Evolutionary conservation across 352 stramenopile genomes (phyloP).

Genomic region (Lagenidium giganteum): DNA sequence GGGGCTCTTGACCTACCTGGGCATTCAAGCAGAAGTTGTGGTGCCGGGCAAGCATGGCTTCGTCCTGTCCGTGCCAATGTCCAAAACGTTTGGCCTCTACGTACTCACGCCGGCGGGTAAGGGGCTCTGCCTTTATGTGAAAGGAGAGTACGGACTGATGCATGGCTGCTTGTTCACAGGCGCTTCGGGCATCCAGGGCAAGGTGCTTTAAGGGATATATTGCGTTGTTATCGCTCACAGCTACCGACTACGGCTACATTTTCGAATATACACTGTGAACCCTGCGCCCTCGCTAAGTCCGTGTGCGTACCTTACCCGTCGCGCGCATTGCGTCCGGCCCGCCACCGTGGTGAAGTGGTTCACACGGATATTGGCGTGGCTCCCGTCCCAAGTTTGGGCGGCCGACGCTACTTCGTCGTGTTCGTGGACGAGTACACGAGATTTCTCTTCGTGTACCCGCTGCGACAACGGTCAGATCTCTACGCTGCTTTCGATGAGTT

Average conservation of each 20-base stretch:
- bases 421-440: constrained; percentile 17
- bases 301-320: no score
- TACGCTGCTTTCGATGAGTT: constrained; percentile 9
- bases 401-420: constrained; percentile 9
- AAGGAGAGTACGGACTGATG: no score
- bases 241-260: no score
- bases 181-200: constrained; percentile 9
- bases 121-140: no score
- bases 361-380: constrained; percentile 14
- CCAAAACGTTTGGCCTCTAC: constrained; percentile 7
- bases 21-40: no score
- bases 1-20: no score
- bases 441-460: constrained; percentile 1
- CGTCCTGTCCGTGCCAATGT: constrained; percentile 2
- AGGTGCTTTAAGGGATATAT: constrained; percentile 6
- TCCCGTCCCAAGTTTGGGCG: constrained; percentile 5
- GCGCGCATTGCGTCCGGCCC: no score
- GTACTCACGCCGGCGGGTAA: constrained; percentile 6
- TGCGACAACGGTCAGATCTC: not conserved
- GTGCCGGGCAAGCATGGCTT: no score
- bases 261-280: no score
- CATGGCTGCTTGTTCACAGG: constrained; percentile 7
- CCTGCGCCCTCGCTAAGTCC: no score
- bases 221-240: no score
- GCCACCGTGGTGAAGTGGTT: constrained; percentile 4